Conservation (phyloP, 1,139 yeast genomes). For the Lodderomyces beijingensis region DNA sequence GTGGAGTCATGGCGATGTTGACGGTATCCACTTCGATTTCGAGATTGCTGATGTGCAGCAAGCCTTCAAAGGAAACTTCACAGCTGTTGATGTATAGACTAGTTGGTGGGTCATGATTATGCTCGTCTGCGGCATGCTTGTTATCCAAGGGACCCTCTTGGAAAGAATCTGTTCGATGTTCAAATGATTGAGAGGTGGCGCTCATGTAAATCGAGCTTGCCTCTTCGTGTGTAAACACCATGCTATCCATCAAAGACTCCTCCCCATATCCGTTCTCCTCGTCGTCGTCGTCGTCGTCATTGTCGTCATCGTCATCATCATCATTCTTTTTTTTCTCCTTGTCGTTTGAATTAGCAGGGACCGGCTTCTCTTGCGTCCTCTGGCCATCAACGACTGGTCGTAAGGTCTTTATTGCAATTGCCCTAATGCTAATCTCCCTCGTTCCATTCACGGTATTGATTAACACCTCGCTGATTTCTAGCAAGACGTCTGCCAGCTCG, state of each 20-base stretch:
- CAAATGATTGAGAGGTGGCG: constrained; percentile 53
- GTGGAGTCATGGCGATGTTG: constrained; percentile 38
- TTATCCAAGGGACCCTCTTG: constrained; percentile 9
- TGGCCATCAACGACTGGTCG: constrained; percentile 23
- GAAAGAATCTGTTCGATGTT: constrained; percentile 13
- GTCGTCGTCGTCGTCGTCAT: constrained; percentile 22
- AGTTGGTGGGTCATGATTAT: constrained; percentile 14
- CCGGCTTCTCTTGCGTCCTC: not conserved
- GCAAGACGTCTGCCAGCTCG: constrained; percentile 43
- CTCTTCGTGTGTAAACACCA: constrained; percentile 64
- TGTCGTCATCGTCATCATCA: constrained; percentile 15
- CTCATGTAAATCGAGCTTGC: constrained; percentile 80
- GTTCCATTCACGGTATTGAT: constrained; percentile 46
- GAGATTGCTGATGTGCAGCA: constrained; percentile 45
- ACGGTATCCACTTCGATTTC: constrained; percentile 43
- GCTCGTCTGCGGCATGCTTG: constrained; percentile 6
- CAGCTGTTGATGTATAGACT: constrained; percentile 33
- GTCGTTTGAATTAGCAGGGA: constrained; percentile 15
- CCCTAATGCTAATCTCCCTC: constrained; percentile 37
- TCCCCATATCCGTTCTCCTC: constrained; percentile 39
- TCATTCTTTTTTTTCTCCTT: constrained; percentile 14
- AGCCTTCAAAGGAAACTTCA: constrained; percentile 47
- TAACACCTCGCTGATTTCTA: constrained; percentile 37
- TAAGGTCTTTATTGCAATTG: constrained; percentile 32
- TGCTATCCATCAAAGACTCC: constrained; percentile 52